These are phyloP conservation scores for Discostella pseudostelligera DNA, from an alignment of 108 stramenopile species.

Conservation along the genomic window DNA sequence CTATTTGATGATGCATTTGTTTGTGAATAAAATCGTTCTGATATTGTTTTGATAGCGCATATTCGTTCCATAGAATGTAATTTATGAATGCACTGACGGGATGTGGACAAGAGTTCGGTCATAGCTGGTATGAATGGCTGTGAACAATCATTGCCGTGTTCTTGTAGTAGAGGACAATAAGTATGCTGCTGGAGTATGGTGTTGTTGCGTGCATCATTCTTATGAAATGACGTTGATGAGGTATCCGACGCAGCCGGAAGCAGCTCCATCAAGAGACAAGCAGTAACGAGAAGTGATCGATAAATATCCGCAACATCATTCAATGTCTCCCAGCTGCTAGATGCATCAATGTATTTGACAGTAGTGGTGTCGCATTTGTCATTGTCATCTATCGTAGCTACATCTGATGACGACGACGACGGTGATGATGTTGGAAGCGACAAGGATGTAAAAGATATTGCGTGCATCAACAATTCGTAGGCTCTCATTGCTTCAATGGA, in stretches of 20 bases:
- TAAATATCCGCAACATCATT: conserved; percentile 27
- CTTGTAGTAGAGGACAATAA: too few relatives aligned
- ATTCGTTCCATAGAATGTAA: conserved; percentile 29
- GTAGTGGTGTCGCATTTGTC: neutral
- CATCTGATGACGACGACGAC: neutral
- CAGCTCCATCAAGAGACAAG: conserved; percentile 37
- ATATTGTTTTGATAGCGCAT: conserved; percentile 27
- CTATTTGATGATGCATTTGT: neutral
- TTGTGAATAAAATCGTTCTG: conserved; percentile 8
- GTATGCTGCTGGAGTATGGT: too few relatives aligned
- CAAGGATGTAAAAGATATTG: neutral
- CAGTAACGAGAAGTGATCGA: conserved; percentile 36
- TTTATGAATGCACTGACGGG: conserved; percentile 27
- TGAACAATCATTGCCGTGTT: conserved; percentile 1
- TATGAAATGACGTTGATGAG: neutral
- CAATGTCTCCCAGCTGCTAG: conserved; percentile 15
- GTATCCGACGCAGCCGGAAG: conserved; percentile 3
- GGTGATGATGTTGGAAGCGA: neutral
- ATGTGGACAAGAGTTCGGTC: conserved; percentile 21
- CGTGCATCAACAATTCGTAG: conserved; percentile 33
- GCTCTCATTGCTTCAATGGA: conserved; percentile 25
- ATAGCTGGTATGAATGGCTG: conserved; percentile 8
- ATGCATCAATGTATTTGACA: neutral
- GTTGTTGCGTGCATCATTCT: neutral
- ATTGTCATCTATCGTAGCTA: neutral